A percentile compares a stretch with the other conserved stretches of the same genome.
Evolutionary conservation across 176 grass and related monocot genomes (phyloP).

Genomic region (Rhipidocladum racemiflorum): DNA sequence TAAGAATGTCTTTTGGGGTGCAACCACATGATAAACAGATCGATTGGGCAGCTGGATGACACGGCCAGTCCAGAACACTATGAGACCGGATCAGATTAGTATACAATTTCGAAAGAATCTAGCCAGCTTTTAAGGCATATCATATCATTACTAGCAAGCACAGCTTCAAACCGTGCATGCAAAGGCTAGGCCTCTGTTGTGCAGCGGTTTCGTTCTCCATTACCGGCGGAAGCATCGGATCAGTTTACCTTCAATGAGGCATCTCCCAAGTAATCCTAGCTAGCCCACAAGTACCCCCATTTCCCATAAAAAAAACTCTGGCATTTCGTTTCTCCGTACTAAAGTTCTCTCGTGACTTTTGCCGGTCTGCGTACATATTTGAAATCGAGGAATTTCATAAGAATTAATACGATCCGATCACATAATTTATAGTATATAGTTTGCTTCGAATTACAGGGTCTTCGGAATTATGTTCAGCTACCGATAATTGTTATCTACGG

Average conservation of each 20-base stretch:
- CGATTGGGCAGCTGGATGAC: slow-evolving; percentile 24
- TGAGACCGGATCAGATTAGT: slow-evolving; percentile 22
- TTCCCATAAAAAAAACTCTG: too few relatives aligned
- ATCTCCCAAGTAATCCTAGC: too few relatives aligned
- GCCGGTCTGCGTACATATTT: neutral
- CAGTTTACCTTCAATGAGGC: neutral
- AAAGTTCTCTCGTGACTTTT: neutral
- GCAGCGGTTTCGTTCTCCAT: neutral
- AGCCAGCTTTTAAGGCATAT: slow-evolving; percentile 28
- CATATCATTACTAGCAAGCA: neutral
- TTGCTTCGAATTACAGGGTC: neutral
- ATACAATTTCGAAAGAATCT: slow-evolving; percentile 40
- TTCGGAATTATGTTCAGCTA: neutral
- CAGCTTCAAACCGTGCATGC: neutral
- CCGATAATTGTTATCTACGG: neutral
- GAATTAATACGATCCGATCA: neutral
- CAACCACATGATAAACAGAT: slow-evolving; percentile 14
- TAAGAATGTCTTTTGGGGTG: slow-evolving; percentile 40
- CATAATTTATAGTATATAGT: neutral
- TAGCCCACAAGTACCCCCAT: too few relatives aligned
- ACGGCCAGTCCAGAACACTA: slow-evolving; percentile 6
- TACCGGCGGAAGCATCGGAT: neutral
- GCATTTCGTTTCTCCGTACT: too few relatives aligned
- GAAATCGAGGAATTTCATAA: neutral
- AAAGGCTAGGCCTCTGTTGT: neutral